A percentile compares a stretch with the other conserved stretches of the same genome.
Conservation (phyloP, 768 basidiomycete species). For the Porpolomopsis calyptriformis region DNA sequence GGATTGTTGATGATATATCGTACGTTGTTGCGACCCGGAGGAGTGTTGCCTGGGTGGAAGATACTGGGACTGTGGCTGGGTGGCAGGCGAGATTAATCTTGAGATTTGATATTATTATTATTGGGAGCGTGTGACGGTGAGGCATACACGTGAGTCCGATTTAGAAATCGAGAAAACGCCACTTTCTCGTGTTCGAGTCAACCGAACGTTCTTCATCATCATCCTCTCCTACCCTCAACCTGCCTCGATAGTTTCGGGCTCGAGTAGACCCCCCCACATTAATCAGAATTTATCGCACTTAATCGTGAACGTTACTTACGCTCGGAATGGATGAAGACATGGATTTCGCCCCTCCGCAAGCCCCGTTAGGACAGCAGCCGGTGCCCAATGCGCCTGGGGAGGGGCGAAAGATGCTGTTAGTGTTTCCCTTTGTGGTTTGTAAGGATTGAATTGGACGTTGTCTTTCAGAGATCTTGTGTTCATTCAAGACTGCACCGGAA, state of each 20-base stretch:
- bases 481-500: conserved; percentile 91
- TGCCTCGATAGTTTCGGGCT: background rate
- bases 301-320: too few species aligned
- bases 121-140: background rate
- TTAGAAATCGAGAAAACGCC: conserved; percentile 8
- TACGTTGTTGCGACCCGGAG: conserved; percentile 54
- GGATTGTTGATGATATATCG: conserved; percentile 61
- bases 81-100: conserved; percentile 36
- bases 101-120: background rate
- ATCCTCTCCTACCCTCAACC: background rate
- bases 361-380: conserved; percentile 26
- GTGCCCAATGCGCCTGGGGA: conserved; percentile 18
- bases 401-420: conserved; percentile 60
- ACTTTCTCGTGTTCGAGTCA: background rate
- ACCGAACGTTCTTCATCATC: background rate
- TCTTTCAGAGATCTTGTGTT: conserved; percentile 78
- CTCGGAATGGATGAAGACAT: conserved; percentile 86
- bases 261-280: background rate
- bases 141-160: background rate
- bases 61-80: conserved; percentile 63
- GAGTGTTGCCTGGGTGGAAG: conserved; percentile 39
- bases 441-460: conserved; percentile 4
- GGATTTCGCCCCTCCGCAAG: conserved; percentile 44
- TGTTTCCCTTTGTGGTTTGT: conserved; percentile 9
- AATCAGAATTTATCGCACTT: background rate